Base-by-base conservation (phyloP, 2,329 filamentous ascomycete genomes). In the Diaporthe aspalathi region DNA sequence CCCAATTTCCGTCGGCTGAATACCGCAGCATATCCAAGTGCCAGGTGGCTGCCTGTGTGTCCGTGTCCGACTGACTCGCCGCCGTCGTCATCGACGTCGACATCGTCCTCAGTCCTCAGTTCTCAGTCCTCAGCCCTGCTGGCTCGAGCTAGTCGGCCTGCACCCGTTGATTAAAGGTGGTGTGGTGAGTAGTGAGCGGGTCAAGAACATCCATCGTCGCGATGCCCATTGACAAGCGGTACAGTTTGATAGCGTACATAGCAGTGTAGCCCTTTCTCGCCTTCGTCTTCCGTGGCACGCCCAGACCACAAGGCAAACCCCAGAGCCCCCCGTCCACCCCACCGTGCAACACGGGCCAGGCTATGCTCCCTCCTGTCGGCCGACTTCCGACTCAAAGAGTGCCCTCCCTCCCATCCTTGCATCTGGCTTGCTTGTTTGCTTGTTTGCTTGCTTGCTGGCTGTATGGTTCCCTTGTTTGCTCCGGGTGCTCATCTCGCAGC, bases 1-100 rank as follows among this genome's bases (percentile, higher is more conserved):
- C 60, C 60, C 60, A 65, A 65, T 65, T 65, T 65, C 60, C 60
- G 60, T 65, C 60, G 60, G 60, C 60, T 65, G 50, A 65, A 65
- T 50, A 65, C 60, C 60, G 60, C 45, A 50, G 12, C 45, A 35
- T 24, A 14, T 43, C 60, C 60, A 65, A 65, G 45, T 65, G 60
- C 60, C 60, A 65, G 60, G 45, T 65, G 60, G 60, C 60, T 50
- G 45, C 5, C n/a, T 24, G n/a, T n/a, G n/a, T 24, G 45, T 38
- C 43, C 12, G 29, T 50, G 29, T 50, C 11, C n/a, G 45, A 65
- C 45, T 65, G 60, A 65, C 60, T 65, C 60, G 60, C 40, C 3
- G 24, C 16, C 56, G 29, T 49, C 60, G 45, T 38, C 60, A 38
- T 47, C 17, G 60, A 49, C 57, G 16, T 63, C 40, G 57, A 47